These are phyloP conservation scores for Adansonia gregorii DNA, from an alignment of 441 rosid species.

Conservation along the genomic window DNA sequence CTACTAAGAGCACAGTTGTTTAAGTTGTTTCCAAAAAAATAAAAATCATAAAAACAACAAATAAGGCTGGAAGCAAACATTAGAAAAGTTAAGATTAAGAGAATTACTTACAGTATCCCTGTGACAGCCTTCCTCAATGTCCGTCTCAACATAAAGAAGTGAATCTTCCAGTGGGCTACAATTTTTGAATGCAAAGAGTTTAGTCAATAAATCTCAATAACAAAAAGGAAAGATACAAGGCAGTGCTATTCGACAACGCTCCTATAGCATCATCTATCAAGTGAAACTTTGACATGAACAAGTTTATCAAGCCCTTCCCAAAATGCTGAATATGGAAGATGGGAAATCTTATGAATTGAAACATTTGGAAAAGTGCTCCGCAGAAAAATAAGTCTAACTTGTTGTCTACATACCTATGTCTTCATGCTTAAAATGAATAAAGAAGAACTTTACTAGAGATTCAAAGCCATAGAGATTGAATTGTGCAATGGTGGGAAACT, in stretches of 20 bases:
- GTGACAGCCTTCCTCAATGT: conserved; percentile 51
- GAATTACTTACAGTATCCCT: conserved; percentile 48
- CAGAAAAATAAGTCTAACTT: background rate
- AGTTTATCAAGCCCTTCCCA: background rate
- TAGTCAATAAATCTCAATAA: conserved; percentile 27
- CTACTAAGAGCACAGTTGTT: background rate
- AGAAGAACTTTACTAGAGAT: conserved; percentile 1
- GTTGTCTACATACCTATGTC: background rate
- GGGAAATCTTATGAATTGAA: conserved; percentile 3
- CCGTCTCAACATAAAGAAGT: conserved; percentile 47
- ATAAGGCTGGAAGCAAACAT: background rate
- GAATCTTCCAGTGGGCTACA: conserved; percentile 73
- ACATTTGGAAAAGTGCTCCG: conserved; percentile 1
- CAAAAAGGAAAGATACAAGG: conserved; percentile 10
- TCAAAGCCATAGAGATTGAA: conserved; percentile 7
- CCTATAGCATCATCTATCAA: background rate
- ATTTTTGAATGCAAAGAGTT: conserved; percentile 25
- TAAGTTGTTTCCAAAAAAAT: background rate
- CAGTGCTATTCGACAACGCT: background rate
- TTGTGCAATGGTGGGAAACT: background rate
- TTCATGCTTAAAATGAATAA: conserved; percentile 11
- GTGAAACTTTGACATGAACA: background rate
- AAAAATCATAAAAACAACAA: background rate
- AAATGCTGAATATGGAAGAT: conserved; percentile 1
- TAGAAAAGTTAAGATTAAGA: conserved; percentile 13